phyloP scores from a whole-genome alignment of 768 basidiomycete species.

The Pleurotus salmoneostramineus region DNA sequence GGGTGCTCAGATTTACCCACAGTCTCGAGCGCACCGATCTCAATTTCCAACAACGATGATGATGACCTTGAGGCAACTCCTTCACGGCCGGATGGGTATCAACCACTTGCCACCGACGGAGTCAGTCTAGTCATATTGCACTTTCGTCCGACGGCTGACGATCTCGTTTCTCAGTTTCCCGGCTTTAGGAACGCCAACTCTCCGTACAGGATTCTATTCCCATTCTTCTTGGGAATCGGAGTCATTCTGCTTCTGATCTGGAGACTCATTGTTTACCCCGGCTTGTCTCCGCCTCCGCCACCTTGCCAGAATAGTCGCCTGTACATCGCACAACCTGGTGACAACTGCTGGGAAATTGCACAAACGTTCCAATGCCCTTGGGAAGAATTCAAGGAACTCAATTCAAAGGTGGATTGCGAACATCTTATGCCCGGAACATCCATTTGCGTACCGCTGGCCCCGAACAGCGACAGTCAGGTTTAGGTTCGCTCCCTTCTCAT shows the following conservation, averaged over 20 bases:
- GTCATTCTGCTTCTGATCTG: constrained; percentile 61
- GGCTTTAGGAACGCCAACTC: constrained; percentile 17
- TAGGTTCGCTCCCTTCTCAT: background rate
- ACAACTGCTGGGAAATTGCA: constrained; percentile 65
- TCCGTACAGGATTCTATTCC: constrained; percentile 59
- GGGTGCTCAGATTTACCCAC: background rate
- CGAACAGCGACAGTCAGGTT: constrained; percentile 30
- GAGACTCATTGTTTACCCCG: constrained; percentile 49
- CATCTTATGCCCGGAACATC: constrained; percentile 54
- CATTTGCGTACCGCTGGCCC: constrained; percentile 37
- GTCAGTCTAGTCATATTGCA: constrained; percentile 25
- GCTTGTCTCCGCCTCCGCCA: constrained; percentile 27
- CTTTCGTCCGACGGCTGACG: background rate
- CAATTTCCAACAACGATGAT: constrained; percentile 23
- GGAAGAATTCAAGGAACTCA: constrained; percentile 48
- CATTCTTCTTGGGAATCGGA: constrained; percentile 68
- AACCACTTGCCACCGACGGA: constrained; percentile 45
- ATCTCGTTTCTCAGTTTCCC: constrained; percentile 3
- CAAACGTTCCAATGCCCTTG: constrained; percentile 42
- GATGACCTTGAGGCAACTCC: constrained; percentile 57
- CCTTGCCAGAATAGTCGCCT: constrained; percentile 33
- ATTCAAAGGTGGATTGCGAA: constrained; percentile 52
- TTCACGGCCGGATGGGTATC: constrained; percentile 50
- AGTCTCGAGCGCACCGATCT: constrained; percentile 1
- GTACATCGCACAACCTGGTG: constrained; percentile 53